Evolutionary conservation across 2,329 filamentous ascomycete species (phyloP), one percentile per base, ranked within the genome.

Genomic region (Aureobasidium sp.): DNA sequence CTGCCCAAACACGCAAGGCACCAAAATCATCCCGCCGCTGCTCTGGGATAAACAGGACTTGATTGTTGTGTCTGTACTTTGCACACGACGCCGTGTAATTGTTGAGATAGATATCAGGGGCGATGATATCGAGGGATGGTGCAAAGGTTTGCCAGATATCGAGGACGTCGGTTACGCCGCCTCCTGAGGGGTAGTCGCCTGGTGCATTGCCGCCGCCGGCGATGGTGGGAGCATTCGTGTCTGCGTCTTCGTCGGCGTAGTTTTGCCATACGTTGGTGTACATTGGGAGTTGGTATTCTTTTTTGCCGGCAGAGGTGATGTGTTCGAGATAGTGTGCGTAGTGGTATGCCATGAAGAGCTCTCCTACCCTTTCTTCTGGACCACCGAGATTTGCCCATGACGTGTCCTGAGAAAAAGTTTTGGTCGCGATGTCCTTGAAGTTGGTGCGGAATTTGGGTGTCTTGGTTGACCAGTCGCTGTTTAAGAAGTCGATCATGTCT

Each of bases 1-100:
- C 74, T 0, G 73, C 56, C 76, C 77, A 81, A 0, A 79, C 67
- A 2, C 78, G 65, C 6, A 77, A 68, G 0, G 76, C 73, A 6
- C 78, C 78, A 31, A 75, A 72, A 39, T 79, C 78, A 59, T 82
- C 80, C 14, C 80, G 73, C 5, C 79, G 72, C 66, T 82, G 80
- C 69, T 82, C 80, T 0, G 80, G 80, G 41, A 82, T 81, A 64
- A 82, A 81, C 0, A 82, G 71, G 0, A 78, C 73, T 64, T 81
- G 77, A 12, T 70, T 68, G 3, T 73, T 69, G 55, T 79, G 77
- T 3, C 74, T 68, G 63, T 81, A 82, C 29, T 77, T 73, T 12
- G 65, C 67, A 62, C 80, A 82, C 0, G 77, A 73, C 0, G 64
- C 68, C 47, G 75, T 73, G 64, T 81, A 82, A 41, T 80, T 74